Evolutionary conservation across 768 basidiomycete genomes (phyloP).

Genomic region (Hygrophoropsis aurantiaca): DNA sequence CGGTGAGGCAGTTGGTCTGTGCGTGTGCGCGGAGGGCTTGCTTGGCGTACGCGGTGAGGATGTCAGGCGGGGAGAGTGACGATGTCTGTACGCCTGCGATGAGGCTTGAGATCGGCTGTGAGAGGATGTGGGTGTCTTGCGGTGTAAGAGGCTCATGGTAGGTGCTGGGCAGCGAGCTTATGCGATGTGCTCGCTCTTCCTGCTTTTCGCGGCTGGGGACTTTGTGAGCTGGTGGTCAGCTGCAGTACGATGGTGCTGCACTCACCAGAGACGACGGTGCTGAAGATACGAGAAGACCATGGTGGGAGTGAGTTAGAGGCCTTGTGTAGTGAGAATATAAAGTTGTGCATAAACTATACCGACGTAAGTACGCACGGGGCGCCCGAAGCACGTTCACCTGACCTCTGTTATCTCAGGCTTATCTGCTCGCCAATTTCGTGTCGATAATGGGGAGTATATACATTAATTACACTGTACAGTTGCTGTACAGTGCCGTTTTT

Average conservation of each 20-base stretch:
- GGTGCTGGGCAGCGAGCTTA: constrained; percentile 25
- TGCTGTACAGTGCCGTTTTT: too few species aligned
- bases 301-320: too few species aligned
- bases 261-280: constrained; percentile 38
- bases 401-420: too few species aligned
- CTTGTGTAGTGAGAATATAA: too few species aligned
- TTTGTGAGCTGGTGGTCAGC: neutral
- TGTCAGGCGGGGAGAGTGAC: constrained; percentile 30
- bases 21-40: constrained; percentile 52
- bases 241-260: neutral
- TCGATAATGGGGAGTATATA: too few species aligned
- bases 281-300: constrained; percentile 38
- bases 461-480: too few species aligned
- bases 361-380: too few species aligned
- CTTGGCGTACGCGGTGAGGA: constrained; percentile 56
- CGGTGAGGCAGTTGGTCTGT: constrained; percentile 67
- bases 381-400: too few species aligned
- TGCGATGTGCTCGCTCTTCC: constrained; percentile 31
- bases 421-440: too few species aligned
- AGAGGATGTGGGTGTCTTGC: constrained; percentile 31
- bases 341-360: too few species aligned
- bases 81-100: constrained; percentile 31
- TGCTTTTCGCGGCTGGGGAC: constrained; percentile 30
- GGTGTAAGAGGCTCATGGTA: constrained; percentile 34
- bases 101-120: constrained; percentile 28